phyloP scores from a whole-genome alignment of 441 rosid genomes.

The Caryocar brasiliense region DNA sequence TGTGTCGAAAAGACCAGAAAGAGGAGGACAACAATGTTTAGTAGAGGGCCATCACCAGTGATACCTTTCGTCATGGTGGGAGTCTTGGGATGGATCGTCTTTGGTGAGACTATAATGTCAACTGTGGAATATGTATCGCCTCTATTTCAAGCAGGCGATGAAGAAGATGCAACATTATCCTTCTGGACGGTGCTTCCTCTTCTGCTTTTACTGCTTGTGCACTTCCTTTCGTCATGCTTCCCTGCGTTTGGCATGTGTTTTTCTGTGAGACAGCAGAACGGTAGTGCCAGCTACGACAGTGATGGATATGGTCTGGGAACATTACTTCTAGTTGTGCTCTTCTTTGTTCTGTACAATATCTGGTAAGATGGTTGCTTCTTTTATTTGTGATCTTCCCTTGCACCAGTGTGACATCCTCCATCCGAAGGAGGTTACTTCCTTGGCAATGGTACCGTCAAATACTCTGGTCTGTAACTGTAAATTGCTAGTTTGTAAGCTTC shows the following conservation, averaged over 20 bases:
- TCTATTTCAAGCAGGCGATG: slow-evolving; percentile 7
- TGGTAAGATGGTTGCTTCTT: not conserved
- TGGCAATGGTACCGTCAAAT: no score
- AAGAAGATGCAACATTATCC: not conserved
- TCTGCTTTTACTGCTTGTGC: slow-evolving; percentile 16
- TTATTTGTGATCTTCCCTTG: not conserved
- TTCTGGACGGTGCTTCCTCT: slow-evolving; percentile 12
- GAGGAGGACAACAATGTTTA: slow-evolving; percentile 15
- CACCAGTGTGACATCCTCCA: no score
- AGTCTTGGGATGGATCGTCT: slow-evolving; percentile 22
- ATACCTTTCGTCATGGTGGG: slow-evolving; percentile 39
- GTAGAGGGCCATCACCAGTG: slow-evolving; percentile 36
- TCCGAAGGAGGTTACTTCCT: no score
- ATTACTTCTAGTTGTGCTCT: slow-evolving; percentile 26
- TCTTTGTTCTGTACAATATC: slow-evolving; percentile 22
- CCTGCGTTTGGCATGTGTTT: not conserved
- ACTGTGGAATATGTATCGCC: slow-evolving; percentile 9
- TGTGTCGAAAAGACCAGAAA: not conserved
- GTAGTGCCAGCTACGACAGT: slow-evolving; percentile 8
- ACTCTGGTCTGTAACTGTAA: no score
- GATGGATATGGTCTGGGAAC: slow-evolving; percentile 34
- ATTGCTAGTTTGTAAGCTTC: no score
- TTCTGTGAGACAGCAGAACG: not conserved
- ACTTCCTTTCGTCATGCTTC: slow-evolving; percentile 10
- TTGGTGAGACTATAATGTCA: slow-evolving; percentile 20